Percentiles rank a stretch among this genome's conserved stretches.
phyloP scores from a whole-genome alignment of 1,139 yeast genomes.

The Kazachstania sp. region DNA sequence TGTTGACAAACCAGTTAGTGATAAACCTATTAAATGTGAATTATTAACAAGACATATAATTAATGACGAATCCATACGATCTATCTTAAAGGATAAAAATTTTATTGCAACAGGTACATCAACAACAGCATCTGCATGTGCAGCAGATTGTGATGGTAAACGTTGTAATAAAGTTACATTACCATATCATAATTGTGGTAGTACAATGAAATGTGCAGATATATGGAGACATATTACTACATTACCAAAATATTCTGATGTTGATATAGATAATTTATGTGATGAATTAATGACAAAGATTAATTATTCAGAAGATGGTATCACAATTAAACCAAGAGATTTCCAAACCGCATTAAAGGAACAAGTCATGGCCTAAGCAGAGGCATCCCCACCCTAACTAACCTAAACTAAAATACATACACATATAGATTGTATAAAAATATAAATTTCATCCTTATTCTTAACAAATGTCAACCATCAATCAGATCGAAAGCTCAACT shows the following conservation, averaged over 20 bases:
- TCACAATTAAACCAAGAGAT: slow-evolving; percentile 67
- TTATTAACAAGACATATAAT: slow-evolving; percentile 10
- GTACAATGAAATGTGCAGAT: slow-evolving; percentile 64
- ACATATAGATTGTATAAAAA: too few species aligned
- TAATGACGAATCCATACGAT: slow-evolving; percentile 8
- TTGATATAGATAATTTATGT: slow-evolving; percentile 85
- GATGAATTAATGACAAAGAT: slow-evolving; percentile 79
- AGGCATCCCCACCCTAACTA: too few species aligned
- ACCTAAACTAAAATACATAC: too few species aligned
- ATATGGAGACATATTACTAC: slow-evolving; percentile 92
- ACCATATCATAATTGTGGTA: slow-evolving; percentile 22
- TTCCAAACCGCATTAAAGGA: slow-evolving; percentile 50
- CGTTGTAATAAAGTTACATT: slow-evolving; percentile 30
- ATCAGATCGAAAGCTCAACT: too few species aligned
- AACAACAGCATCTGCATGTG: slow-evolving; percentile 8
- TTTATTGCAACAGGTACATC: slow-evolving; percentile 1
- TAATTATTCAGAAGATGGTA: slow-evolving; percentile 85
- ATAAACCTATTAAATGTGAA: slow-evolving; percentile 10
- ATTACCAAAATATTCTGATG: slow-evolving; percentile 83
- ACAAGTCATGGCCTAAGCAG: slow-evolving; percentile 11
- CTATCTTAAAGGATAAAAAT: slow-evolving; percentile 7
- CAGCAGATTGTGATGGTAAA: slow-evolving; percentile 43
- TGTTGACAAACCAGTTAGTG: background rate
- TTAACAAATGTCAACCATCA: too few species aligned
- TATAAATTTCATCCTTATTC: too few species aligned